Evolutionary conservation across 805 yeast genomes (phyloP).

Genomic region (Yamadazyma akitaensis): DNA sequence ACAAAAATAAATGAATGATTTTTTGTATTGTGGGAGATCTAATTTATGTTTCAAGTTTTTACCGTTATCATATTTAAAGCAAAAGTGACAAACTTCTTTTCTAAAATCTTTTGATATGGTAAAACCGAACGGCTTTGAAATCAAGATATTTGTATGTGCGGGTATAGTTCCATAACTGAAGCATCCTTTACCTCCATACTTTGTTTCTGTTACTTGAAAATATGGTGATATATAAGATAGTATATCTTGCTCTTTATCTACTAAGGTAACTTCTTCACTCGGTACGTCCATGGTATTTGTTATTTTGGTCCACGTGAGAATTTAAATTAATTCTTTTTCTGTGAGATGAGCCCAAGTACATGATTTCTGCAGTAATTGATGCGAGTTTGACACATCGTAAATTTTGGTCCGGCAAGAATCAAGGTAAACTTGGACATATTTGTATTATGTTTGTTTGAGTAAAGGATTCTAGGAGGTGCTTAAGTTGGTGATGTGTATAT

Average conservation of each 20-base stretch:
- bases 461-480: too few species aligned
- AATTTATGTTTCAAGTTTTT: slow-evolving; percentile 42
- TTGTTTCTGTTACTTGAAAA: slow-evolving; percentile 37
- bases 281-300: slow-evolving; percentile 5
- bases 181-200: slow-evolving; percentile 60
- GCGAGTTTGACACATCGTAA: background rate
- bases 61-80: slow-evolving; percentile 51
- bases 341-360: slow-evolving; percentile 5
- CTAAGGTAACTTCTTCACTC: slow-evolving; percentile 12
- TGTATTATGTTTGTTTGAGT: too few species aligned
- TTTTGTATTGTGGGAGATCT: slow-evolving; percentile 23
- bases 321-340: slow-evolving; percentile 1
- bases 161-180: slow-evolving; percentile 44
- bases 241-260: slow-evolving; percentile 14
- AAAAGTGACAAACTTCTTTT: slow-evolving; percentile 59
- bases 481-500: too few species aligned
- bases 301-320: background rate
- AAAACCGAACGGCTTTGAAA: slow-evolving; percentile 45
- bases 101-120: slow-evolving; percentile 51
- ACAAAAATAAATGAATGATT: slow-evolving; percentile 52
- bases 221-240: slow-evolving; percentile 24
- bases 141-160: slow-evolving; percentile 38
- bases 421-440: too few species aligned
- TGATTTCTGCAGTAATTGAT: slow-evolving; percentile 7
- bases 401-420: background rate